Base-by-base conservation (phyloP, 495 filamentous ascomycete species). In the Podospora fimiseda region DNA sequence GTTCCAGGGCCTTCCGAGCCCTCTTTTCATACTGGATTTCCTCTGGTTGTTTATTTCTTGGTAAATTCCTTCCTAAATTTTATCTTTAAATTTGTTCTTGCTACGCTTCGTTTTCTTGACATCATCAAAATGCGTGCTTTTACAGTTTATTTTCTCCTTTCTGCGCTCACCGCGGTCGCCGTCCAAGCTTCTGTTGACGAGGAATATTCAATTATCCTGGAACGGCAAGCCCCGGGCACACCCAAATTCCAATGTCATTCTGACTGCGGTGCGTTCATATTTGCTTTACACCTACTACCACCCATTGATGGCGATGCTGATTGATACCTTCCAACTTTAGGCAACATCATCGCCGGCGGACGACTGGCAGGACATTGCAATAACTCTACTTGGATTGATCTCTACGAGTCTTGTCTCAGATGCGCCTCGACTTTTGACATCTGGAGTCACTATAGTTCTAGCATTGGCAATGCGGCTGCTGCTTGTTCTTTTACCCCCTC, bases 201-300 rank as follows among this genome's bases (percentile, higher is more conserved):
- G 64, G 27, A 27, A 50, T 19, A 50, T 6, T 1, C 43, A n/a
- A n/a, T n/a, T n/a, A n/a, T 50, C 36, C 19, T 60, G n/a, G 40
- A 48, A 9, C 43, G 60, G 3, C 60, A 63, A 37, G 57, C 57
- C 5, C 61, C 61, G 9, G 45, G 50, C 27, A 50, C 58, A 2
- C 59, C 63, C 4, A 41, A 55, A 18, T 63, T 52, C 27, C 44
- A 63, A 8, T 65, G 57, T 53, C 61, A 63, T 50, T 39, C 22
- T 45, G 37, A 51, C 47, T 63, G 59, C 55, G 63, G 62, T 65
- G n/a, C n/a, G n/a, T n/a, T n/a, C n/a, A 53, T 21, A 45, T 33
- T 33, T 33, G 27, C 5, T 6, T 33, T 11, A 33, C 5, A 5
- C 11, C 27, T 33, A 5, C 27, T 11, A 33, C 27, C 11, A 11